Evolutionary conservation across 1,139 yeast genomes (phyloP).

Genomic region (Hyphopichia khmerensis): DNA sequence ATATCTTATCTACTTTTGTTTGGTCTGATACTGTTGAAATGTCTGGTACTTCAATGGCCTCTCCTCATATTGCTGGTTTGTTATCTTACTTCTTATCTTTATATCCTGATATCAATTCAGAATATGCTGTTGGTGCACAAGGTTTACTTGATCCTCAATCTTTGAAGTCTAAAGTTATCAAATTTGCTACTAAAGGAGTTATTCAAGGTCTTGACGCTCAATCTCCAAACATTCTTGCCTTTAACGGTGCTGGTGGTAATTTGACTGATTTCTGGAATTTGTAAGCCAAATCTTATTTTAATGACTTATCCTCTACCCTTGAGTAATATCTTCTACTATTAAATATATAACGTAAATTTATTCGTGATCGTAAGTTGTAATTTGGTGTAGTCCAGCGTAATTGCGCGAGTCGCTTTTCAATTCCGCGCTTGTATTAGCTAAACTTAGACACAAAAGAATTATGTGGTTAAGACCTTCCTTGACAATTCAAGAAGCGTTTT

Average conservation of each 20-base stretch:
- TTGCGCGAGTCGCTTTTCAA: too few species aligned
- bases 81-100: conserved; percentile 85
- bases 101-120: conserved; percentile 83
- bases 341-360: too few species aligned
- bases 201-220: conserved; percentile 32
- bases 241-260: conserved; percentile 26
- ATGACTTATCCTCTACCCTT: neutral
- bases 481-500: neutral
- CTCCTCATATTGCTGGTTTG: conserved; percentile 94
- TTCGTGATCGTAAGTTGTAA: too few species aligned
- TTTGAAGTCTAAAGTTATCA: conserved; percentile 36
- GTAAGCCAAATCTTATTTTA: neutral
- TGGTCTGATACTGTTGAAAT: conserved; percentile 87
- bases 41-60: conserved; percentile 99
- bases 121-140: conserved; percentile 29
- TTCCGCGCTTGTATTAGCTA: too few species aligned
- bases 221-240: conserved; percentile 47
- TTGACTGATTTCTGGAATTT: conserved; percentile 5
- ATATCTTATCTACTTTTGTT: conserved; percentile 80
- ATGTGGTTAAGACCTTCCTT: neutral
- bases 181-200: conserved; percentile 35
- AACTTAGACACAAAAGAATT: neutral
- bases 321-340: neutral
- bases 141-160: conserved; percentile 27
- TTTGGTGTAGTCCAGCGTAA: too few species aligned